Evolutionary conservation across 345 rosid genomes (phyloP).

Genomic region (Salix exigua): DNA sequence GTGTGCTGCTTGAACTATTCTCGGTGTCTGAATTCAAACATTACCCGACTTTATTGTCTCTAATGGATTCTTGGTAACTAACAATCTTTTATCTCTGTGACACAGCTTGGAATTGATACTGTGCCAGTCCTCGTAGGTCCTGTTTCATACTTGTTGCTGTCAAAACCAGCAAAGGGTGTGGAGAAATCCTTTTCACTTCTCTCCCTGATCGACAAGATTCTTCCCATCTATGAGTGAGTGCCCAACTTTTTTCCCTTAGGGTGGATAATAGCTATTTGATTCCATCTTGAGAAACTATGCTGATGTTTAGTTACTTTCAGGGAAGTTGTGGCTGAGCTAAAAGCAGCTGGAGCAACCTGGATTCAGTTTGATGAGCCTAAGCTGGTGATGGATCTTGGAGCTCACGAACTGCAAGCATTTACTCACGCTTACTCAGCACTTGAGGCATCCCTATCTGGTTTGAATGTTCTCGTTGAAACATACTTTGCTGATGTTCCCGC

Average conservation of each 20-base stretch:
- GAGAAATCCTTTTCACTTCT: conserved; percentile 77
- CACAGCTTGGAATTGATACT: conserved; percentile 89
- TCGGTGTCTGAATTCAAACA: neutral
- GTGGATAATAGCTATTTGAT: neutral
- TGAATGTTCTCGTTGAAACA: conserved; percentile 81
- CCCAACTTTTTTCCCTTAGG: neutral
- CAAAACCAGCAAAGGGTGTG: conserved; percentile 92
- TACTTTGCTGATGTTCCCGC: conserved; percentile 88
- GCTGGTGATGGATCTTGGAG: conserved; percentile 83
- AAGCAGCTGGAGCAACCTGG: conserved; percentile 92
- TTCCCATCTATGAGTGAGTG: conserved; percentile 84
- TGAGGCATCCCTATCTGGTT: conserved; percentile 74
- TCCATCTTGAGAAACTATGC: neutral
- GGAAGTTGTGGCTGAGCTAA: conserved; percentile 83
- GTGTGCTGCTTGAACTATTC: neutral
- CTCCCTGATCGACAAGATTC: conserved; percentile 76
- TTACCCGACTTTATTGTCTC: neutral
- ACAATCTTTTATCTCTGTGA: neutral
- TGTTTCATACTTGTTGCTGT: conserved; percentile 86
- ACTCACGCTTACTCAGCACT: conserved; percentile 70
- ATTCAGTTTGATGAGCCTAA: conserved; percentile 95
- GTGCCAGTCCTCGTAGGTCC: conserved; percentile 91
- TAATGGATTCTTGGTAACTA: neutral
- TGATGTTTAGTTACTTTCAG: conserved; percentile 29
- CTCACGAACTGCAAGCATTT: conserved; percentile 72